These are phyloP conservation scores for Wickerhamiella brachini DNA, from an alignment of 805 yeast species.

Conservation along the genomic window DNA sequence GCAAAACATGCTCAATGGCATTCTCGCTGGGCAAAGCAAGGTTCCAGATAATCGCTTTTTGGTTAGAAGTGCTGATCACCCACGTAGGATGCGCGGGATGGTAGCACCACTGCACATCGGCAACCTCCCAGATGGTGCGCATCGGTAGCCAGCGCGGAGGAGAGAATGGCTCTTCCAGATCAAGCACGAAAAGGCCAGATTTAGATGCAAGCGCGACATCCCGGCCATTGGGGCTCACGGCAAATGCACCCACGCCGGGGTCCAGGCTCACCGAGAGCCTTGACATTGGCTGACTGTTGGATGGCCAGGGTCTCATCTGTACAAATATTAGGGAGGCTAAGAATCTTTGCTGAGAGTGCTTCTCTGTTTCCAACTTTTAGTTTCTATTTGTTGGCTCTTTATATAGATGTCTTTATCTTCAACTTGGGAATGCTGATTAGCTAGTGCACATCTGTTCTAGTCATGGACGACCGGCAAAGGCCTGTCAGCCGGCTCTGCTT, in stretches of 20 bases:
- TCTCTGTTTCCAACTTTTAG: no score
- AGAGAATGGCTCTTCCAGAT: constrained; percentile 86
- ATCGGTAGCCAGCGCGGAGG: constrained; percentile 92
- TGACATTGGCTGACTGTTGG: constrained; percentile 22
- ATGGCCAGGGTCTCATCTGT: no score
- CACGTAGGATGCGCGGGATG: constrained; percentile 73
- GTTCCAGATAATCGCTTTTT: constrained; percentile 92
- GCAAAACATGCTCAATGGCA: constrained; percentile 79
- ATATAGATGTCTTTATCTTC: no score
- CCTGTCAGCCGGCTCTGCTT: no score
- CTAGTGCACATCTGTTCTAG: no score
- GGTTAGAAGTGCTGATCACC: constrained; percentile 90
- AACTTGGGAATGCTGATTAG: no score
- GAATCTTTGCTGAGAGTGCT: no score
- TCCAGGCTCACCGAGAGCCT: constrained; percentile 77
- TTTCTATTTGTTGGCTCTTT: no score
- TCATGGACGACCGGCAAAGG: no score
- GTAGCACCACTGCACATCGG: constrained; percentile 98
- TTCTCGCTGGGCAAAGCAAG: constrained; percentile 51
- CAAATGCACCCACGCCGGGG: constrained; percentile 83
- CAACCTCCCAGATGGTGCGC: constrained; percentile 93
- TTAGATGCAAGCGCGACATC: constrained; percentile 87
- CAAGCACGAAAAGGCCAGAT: constrained; percentile 77
- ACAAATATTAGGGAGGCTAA: no score
- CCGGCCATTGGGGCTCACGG: constrained; percentile 77